Conservation (phyloP, 2,329 filamentous ascomycete genomes). For the Fusarium kyushuense region DNA sequence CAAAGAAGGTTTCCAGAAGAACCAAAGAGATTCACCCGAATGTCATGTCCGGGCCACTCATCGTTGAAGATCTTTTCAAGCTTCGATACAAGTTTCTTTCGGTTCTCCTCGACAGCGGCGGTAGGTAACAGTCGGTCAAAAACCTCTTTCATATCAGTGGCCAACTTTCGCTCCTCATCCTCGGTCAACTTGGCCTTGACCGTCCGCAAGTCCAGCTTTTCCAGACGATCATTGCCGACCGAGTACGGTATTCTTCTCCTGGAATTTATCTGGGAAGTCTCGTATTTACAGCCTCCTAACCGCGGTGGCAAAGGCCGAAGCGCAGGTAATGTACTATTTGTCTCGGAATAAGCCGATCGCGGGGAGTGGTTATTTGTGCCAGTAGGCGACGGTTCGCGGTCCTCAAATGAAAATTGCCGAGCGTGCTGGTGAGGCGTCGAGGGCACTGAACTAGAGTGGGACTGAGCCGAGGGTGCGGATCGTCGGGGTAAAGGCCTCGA, state of each 20-base stretch:
- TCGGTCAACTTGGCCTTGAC: constrained; percentile 77
- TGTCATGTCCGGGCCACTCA: constrained; percentile 91
- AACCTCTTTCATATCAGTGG: constrained; percentile 84
- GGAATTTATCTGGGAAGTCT: constrained; percentile 84
- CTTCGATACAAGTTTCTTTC: constrained; percentile 84
- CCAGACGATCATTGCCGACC: constrained; percentile 82
- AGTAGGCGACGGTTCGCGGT: constrained; percentile 82
- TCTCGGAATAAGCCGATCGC: constrained; percentile 89
- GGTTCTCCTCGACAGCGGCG: constrained; percentile 79
- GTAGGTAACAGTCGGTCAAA: constrained; percentile 89
- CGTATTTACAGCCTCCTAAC: constrained; percentile 81
- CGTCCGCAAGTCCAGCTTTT: constrained; percentile 77
- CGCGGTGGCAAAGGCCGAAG: constrained; percentile 72
- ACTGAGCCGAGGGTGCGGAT: constrained; percentile 49
- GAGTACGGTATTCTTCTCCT: constrained; percentile 92
- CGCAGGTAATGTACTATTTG: constrained; percentile 78
- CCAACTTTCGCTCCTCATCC: constrained; percentile 80
- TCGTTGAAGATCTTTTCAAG: constrained; percentile 88
- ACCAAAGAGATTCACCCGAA: constrained; percentile 94
- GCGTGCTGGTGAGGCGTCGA: constrained; percentile 93
- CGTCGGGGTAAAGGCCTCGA: constrained; percentile 50
- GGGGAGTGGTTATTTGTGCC: constrained; percentile 84
- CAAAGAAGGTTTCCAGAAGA: constrained; percentile 96
- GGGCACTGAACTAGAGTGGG: constrained; percentile 87
- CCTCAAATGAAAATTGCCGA: constrained; percentile 83